phyloP scores from a whole-genome alignment of 1,284 basidiomycete species.

The Austropuccinia psidii region DNA sequence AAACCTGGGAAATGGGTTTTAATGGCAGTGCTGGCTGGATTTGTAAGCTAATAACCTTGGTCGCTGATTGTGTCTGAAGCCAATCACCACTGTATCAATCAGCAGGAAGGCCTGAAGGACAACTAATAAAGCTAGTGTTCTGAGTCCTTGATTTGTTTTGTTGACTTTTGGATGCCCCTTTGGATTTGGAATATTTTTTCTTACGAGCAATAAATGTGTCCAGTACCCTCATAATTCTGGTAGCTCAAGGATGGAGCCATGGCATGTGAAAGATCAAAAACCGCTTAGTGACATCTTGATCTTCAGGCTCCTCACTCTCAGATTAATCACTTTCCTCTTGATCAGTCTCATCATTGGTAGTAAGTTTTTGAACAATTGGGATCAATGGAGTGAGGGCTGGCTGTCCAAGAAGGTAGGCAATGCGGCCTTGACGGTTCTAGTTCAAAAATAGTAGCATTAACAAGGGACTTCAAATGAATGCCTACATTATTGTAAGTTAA shows the following conservation, averaged over 20 bases:
- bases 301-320: neutral
- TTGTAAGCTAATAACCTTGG: too few species aligned
- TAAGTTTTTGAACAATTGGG: neutral
- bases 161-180: neutral
- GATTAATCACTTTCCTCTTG: neutral
- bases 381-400: neutral
- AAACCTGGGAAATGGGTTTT: too few species aligned
- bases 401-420: neutral
- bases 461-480: too few species aligned
- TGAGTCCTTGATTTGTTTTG: too few species aligned
- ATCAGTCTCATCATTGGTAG: slow-evolving; percentile 16
- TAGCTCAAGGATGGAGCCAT: neutral
- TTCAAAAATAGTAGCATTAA: too few species aligned
- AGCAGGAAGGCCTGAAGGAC: too few species aligned
- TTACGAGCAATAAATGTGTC: neutral
- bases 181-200: neutral
- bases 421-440: neutral
- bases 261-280: neutral
- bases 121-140: too few species aligned
- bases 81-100: too few species aligned
- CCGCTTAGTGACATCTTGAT: neutral
- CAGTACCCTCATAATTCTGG: neutral
- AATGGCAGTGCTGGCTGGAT: too few species aligned
- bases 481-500: too few species aligned
- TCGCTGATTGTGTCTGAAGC: too few species aligned